Evolutionary conservation across 2,329 filamentous ascomycete genomes (phyloP).

Genomic region (Cladosporium sp.): DNA sequence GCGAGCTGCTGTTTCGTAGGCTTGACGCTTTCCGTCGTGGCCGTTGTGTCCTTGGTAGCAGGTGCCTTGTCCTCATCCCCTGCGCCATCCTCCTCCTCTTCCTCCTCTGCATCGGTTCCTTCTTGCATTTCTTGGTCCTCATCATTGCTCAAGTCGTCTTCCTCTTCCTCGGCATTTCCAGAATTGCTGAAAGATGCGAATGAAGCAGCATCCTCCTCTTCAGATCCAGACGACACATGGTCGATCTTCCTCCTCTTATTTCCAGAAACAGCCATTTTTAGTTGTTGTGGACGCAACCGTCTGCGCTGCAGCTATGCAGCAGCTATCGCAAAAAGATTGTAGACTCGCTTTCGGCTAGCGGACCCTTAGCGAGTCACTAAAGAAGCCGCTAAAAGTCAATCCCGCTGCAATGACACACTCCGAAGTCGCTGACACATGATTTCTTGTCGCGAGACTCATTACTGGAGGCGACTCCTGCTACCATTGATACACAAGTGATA

Average conservation of each 20-base stretch:
- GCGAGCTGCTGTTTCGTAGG: constrained; percentile 5
- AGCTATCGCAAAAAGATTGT: constrained; percentile 12
- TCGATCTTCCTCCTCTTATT: constrained; percentile 33
- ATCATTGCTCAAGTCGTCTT: constrained; percentile 11
- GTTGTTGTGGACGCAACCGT: background rate
- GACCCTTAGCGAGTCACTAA: background rate
- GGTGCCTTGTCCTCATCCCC: constrained; percentile 12
- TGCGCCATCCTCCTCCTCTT: constrained; percentile 3
- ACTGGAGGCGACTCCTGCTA: background rate
- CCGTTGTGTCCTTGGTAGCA: constrained; percentile 13
- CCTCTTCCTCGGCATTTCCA: constrained; percentile 13
- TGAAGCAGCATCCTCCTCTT: constrained; percentile 26
- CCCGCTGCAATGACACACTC: background rate
- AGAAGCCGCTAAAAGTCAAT: constrained; percentile 3
- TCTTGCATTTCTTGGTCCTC: constrained; percentile 15
- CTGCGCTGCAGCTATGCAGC: background rate
- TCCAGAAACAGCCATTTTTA: constrained; percentile 28
- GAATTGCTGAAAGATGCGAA: constrained; percentile 29
- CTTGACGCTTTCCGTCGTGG: constrained; percentile 9
- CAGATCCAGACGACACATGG: constrained; percentile 28
- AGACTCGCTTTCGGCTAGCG: constrained; percentile 2
- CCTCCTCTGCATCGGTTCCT: constrained; percentile 1
- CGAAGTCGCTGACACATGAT: constrained; percentile 5
- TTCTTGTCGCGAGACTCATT: background rate
- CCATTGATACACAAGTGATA: background rate